Evolutionary conservation across 352 stramenopile species (phyloP), one percentile per base, ranked within the genome.

Genomic region (Pythium aristosporum): DNA sequence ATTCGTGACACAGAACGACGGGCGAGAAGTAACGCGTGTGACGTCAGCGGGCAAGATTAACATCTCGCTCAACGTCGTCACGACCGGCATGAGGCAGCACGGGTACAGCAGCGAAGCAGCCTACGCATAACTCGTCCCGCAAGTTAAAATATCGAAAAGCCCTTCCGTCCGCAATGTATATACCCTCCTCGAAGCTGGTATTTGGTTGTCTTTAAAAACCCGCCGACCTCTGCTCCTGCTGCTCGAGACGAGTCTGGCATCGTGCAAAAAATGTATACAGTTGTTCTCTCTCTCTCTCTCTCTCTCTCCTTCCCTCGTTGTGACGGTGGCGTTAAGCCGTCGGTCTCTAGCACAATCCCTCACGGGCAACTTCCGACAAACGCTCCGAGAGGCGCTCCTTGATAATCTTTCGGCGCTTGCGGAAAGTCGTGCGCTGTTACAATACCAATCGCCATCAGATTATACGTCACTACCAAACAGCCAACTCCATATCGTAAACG

Each of bases 391-490:
- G 75, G 12, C 75, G 75, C 61, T 91, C 82, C 68, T 87, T 87
- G 62, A 91, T 85, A 52, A 89, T 88, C 71, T 89, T 91, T 85
- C 82, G 82, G 68, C 82, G 82, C 68, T 91, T 89, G 54, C 82
- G 82, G 64, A 89, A 75, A 30, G 78, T 85, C 69, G 80, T 91
- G 43, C 82, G 77, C 81, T 90, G 54, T 50, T 10, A 67, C 51
- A 16, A 63, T 52, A 61, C 47, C n/a, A 42, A 23, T 48, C 1
- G 6, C 15, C 12, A 32, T 52, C 10, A 52, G 46, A 18, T 42
- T 30, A 2, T 16, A 21, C 13, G 20, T 36, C 46, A 53, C 49
- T 20, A 37, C 10, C 16, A 55, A 10, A 5, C 3, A 18, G 13
- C 25, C 13, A 43, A 37, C 10, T 25, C 5, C 18, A 67, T 7